Evolutionary conservation across 2,329 filamentous ascomycete genomes (phyloP), one percentile per base, ranked within the genome.

Genomic region (Epichloe uncinata): DNA sequence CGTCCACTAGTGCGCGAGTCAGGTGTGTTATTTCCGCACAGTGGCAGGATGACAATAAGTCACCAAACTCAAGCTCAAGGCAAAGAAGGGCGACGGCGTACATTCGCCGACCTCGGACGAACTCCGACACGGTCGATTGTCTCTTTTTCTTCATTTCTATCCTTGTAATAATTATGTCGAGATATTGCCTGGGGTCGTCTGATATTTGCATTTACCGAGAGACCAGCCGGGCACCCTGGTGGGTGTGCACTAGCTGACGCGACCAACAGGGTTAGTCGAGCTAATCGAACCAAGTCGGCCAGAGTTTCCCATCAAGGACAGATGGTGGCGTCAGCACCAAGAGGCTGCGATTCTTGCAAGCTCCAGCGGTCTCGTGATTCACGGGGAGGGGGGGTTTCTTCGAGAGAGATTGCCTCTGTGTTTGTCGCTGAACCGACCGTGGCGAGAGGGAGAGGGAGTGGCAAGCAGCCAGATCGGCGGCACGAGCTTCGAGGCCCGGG

Each of bases 101-200:
- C 13, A 18, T 34, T 34, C 26, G 50, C 53, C 46, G 51, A 54
- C 48, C 42, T 53, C 53, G 53, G 53, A 50, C 46, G 46, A 51
- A 46, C 41, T 49, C 48, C 46, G 48, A 48, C 45, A 45, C 38
- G 20, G 38, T 53, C 42, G 40, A 36, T 47, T 50, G 34, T 54
- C 48, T 30, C 15, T 48, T 43, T 43, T 48, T 43, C 41, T 43
- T 26, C 48, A 38, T 36, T 22, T 45, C 13, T 44, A 45, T 45
- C 48, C 45, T 41, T 47, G 48, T 30, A 37, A 45, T 46, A 13
- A 8, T 15, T 26, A 36, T 33, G 35, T 51, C 22, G 45, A 46
- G 20, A 11, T 35, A 45, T 34, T 45, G n/a, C n/a, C 30, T 45
- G 5, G 30, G 37, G 13, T 36, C n/a, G 36, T 16, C 37, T 35